phyloP scores from a whole-genome alignment of 2,329 filamentous ascomycete genomes.

The Ustulina deusta region DNA sequence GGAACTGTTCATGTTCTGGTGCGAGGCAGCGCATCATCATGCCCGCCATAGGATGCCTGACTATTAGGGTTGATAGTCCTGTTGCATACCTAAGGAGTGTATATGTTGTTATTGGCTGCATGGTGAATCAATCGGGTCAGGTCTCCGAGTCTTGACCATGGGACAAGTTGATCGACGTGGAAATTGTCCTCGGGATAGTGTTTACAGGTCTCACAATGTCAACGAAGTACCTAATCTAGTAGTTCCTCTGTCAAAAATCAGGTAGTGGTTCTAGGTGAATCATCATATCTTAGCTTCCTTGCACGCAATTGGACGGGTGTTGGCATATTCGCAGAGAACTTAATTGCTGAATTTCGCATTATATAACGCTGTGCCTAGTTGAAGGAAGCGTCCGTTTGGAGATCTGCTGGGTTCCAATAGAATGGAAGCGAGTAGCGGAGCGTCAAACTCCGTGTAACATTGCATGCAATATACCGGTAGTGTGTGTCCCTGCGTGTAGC shows the following conservation, averaged over 20 bases:
- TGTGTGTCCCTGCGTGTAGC: neutral
- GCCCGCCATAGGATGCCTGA: no score
- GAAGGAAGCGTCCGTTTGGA: neutral
- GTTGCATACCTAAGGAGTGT: neutral
- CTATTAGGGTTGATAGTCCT: no score
- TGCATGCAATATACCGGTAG: slow-evolving; percentile 2
- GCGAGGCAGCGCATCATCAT: no score
- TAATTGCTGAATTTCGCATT: no score
- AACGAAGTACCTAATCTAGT: neutral
- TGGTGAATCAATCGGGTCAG: neutral
- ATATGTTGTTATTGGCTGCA: neutral
- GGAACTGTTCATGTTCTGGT: no score
- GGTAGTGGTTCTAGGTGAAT: no score
- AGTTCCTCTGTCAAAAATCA: neutral
- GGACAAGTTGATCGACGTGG: neutral
- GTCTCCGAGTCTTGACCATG: neutral
- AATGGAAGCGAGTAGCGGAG: slow-evolving; percentile 5
- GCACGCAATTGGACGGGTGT: no score
- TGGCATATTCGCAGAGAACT: no score
- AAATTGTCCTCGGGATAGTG: neutral
- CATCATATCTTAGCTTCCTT: no score
- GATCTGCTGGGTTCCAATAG: slow-evolving; percentile 1
- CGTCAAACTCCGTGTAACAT: slow-evolving; percentile 5
- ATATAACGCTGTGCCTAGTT: no score
- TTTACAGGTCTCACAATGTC: neutral